Conservation (phyloP, 371 early-diverging fungal species). For the Mortierella sp. region DNA sequence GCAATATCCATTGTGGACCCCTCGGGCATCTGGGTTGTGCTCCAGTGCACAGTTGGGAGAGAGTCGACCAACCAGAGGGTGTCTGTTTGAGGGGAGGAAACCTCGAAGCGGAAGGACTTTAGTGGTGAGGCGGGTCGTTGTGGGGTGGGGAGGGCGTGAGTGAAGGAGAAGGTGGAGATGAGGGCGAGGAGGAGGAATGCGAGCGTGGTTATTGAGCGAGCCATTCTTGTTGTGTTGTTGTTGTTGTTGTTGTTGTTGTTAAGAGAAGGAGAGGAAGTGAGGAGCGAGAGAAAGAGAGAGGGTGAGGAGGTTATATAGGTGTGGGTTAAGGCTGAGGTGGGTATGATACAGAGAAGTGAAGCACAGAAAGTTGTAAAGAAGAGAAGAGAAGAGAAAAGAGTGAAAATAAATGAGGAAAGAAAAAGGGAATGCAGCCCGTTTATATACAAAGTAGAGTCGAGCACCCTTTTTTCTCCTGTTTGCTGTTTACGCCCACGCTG, state of each 20-base stretch:
- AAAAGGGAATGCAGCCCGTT: background rate
- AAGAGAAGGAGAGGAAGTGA: background rate
- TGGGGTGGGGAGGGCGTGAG: slow-evolving; percentile 52
- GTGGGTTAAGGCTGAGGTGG: background rate
- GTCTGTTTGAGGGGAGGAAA: slow-evolving; percentile 32
- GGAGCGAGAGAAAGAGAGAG: background rate
- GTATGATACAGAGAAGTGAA: background rate
- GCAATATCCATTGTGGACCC: slow-evolving; percentile 50
- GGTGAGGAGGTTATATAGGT: background rate
- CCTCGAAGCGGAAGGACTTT: slow-evolving; percentile 38
- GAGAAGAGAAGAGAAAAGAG: background rate
- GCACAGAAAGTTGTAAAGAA: background rate
- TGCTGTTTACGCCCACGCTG: background rate
- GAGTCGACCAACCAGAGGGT: slow-evolving; percentile 46
- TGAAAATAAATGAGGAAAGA: background rate
- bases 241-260: background rate
- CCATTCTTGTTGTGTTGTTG: slow-evolving; percentile 14
- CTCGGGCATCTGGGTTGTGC: slow-evolving; percentile 32
- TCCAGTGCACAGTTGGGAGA: slow-evolving; percentile 46
- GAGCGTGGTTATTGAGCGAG: slow-evolving; percentile 23
- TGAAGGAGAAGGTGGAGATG: slow-evolving; percentile 11
- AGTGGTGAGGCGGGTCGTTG: slow-evolving; percentile 16
- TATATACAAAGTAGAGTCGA: background rate
- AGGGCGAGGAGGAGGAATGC: slow-evolving; percentile 27
- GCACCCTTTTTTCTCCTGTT: background rate